Conservation (phyloP, 768 basidiomycete species). For the Rhodosporidiobolus sp. region DNA sequence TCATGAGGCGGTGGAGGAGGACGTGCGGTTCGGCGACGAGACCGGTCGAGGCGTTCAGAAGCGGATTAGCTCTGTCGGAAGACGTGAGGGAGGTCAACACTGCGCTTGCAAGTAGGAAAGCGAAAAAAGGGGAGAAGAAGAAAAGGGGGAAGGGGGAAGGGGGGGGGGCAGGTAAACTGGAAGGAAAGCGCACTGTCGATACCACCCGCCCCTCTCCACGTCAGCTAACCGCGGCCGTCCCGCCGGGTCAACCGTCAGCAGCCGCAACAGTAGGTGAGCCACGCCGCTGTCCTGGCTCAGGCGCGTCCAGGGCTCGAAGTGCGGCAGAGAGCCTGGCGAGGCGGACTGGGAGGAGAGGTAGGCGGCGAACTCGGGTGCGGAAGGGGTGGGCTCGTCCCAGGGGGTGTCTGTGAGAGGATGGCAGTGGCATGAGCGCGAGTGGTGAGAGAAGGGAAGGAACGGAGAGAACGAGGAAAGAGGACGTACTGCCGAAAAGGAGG, state of each 20-base stretch:
- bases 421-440: constrained; percentile 1
- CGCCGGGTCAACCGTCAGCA: constrained; percentile 69
- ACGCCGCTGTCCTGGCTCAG: background rate
- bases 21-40: constrained; percentile 57
- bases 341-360: constrained; percentile 60
- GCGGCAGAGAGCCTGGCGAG: constrained; percentile 54
- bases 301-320: constrained; percentile 73
- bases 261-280: constrained; percentile 69
- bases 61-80: constrained; percentile 16
- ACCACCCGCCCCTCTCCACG: constrained; percentile 68
- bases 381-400: constrained; percentile 85
- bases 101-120: too few relatives aligned
- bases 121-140: too few relatives aligned
- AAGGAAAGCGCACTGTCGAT: constrained; percentile 55
- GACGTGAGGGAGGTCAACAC: background rate
- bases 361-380: constrained; percentile 73
- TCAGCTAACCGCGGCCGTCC: constrained; percentile 65
- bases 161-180: constrained; percentile 9
- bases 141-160: background rate
- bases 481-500: constrained; percentile 76
- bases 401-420: constrained; percentile 70
- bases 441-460: background rate
- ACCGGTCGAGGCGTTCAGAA: constrained; percentile 63
- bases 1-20: constrained; percentile 69
- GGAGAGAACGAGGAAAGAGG: background rate